Base-by-base conservation (phyloP, 2,329 filamentous ascomycete species). In the Cercospora berteroae region DNA sequence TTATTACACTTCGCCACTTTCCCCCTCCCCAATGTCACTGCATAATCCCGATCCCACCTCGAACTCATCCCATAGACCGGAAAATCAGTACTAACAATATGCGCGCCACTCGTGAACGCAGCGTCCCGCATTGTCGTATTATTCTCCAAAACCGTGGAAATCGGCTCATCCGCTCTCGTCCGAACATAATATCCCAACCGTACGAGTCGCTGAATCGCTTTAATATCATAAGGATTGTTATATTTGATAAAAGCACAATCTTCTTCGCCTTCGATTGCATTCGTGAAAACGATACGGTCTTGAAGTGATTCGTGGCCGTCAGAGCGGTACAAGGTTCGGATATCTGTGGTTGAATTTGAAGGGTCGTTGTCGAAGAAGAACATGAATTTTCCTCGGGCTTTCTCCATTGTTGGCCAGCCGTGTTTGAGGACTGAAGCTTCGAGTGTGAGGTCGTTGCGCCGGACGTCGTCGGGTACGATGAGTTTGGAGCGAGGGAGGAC, bases 311-410 rank as follows among this genome's bases (percentile, higher is more conserved):
- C 71, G 69, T 79, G 75, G 7, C 76, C 74, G 9, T 71, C 39
- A 27, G 74, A 71, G 13, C 73, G 77, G 72, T 84, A 85, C n/a
- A 79, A 71, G 27, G 78, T 74, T 42, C 81, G 79, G 3, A 80
- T 75, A 18, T 72, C 56, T 10, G 67, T 29, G 9, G 74, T 36
- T 70, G 75, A 18, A 78, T 74, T 64, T 16, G 79, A 78, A 0
- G 81, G 80, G 29, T 81, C 80, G 70, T 85, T 84, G 73, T 85
- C 83, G 76, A 85, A 84, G 69, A 81, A 80, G 77, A 85, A 85
- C 67, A 84, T 77, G 71, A 85, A 79, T 31, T 80, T 79, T 4
- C 83, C 83, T 10, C 82, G 75, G 0, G 80, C 79, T 2, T 79
- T 77, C 2, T 81, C 77, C 2, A 85, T 76, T 12, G 79, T 79